These are phyloP conservation scores for Stenogyne calaminthoides DNA, from an alignment of 305 asterid species.

Conservation along the genomic window DNA sequence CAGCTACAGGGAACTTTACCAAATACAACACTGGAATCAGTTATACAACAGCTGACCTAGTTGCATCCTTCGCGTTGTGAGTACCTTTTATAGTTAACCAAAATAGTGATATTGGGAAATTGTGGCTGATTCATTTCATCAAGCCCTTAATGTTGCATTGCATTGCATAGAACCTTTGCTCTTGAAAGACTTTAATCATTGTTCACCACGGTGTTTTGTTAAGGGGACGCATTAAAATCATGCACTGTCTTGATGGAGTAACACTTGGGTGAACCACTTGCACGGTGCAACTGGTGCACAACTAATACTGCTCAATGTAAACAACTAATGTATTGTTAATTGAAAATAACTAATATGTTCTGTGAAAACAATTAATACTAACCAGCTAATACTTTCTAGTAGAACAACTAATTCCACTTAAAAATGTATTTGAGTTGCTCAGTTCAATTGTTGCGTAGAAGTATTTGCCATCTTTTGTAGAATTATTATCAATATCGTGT, in stretches of 20 bases:
- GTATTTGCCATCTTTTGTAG: no score
- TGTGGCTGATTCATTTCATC: neutral
- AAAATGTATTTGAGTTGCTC: no score
- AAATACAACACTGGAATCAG: conserved; percentile 77
- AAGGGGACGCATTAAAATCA: neutral
- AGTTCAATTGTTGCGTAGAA: no score
- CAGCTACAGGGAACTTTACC: conserved; percentile 76
- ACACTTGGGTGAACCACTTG: no score
- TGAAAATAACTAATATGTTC: no score
- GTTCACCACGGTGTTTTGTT: no score
- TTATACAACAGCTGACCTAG: conserved; percentile 63
- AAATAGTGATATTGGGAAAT: neutral
- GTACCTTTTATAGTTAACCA: conserved; percentile 29
- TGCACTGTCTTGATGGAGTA: neutral
- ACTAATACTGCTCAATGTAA: no score
- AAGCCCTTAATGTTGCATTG: neutral
- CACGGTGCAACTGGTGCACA: no score
- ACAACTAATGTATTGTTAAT: no score
- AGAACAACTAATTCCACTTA: no score
- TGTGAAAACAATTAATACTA: no score
- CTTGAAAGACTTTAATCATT: neutral
- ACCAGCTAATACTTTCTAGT: no score
- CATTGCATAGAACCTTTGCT: neutral
- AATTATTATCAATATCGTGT: neutral
- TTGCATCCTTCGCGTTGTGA: conserved; percentile 81